A percentile compares a stretch with the other conserved stretches of the same genome.
These are phyloP conservation scores for Neckera pumila DNA, from an alignment of 225 moss, liverwort and hornwort species.

Conservation along the genomic window DNA sequence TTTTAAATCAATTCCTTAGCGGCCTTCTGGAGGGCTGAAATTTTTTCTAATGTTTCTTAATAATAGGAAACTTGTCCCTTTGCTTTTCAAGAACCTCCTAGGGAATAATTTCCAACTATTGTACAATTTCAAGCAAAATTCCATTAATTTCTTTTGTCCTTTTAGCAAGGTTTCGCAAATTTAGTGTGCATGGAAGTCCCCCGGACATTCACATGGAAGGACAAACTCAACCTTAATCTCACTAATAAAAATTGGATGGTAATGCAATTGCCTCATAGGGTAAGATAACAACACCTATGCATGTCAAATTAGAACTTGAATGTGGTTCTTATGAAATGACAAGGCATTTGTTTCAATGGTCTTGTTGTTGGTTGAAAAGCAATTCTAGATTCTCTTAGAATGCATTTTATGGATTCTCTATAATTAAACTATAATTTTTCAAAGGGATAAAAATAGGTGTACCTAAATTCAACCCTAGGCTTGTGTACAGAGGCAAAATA, in stretches of 20 bases:
- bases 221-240: background rate
- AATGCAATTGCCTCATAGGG: accelerated
- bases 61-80: no score
- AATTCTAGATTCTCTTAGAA: accelerated
- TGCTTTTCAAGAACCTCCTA: accelerated
- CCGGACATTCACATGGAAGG: accelerated
- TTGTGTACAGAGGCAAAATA: accelerated
- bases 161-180: accelerated
- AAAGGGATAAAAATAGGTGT: background rate
- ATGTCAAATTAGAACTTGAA: accelerated
- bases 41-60: no score
- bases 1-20: no score
- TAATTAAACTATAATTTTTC: background rate
- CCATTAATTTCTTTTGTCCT: background rate
- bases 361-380: background rate
- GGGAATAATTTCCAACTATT: background rate
- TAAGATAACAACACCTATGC: background rate
- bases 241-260: background rate
- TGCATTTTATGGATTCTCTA: accelerated
- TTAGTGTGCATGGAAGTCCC: accelerated
- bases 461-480: accelerated
- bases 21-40: no score
- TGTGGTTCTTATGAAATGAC: no score
- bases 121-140: background rate
- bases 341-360: background rate